phyloP scores from a whole-genome alignment of 805 yeast genomes.

The Yamadazyma insecticola region DNA sequence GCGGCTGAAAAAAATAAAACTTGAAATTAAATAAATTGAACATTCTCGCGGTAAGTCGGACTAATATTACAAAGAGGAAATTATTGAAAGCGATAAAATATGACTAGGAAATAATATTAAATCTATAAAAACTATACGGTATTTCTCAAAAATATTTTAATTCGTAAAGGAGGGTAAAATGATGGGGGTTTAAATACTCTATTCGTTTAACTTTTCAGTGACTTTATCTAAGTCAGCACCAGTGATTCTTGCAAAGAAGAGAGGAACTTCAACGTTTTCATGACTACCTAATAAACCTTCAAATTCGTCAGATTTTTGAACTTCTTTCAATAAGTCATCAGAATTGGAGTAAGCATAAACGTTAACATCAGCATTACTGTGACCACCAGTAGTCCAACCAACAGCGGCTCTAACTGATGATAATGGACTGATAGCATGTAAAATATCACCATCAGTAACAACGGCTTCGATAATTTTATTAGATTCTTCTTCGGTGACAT shows the following conservation, averaged over 20 bases:
- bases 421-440: constrained; percentile 53
- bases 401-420: constrained; percentile 7
- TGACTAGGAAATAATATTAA: no score
- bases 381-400: constrained; percentile 8
- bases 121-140: no score
- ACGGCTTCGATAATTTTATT: constrained; percentile 19
- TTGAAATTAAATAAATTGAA: no score
- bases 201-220: constrained; percentile 23
- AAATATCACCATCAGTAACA: constrained; percentile 47
- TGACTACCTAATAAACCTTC: constrained; percentile 61
- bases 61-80: no score
- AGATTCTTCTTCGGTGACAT: constrained; percentile 7
- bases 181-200: background rate
- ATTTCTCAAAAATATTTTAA: background rate
- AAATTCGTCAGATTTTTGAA: background rate
- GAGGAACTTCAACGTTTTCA: constrained; percentile 78
- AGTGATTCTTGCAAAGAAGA: constrained; percentile 52
- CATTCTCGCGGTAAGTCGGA: no score
- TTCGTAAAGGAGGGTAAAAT: background rate
- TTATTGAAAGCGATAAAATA: no score
- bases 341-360: constrained; percentile 8
- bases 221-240: constrained; percentile 42
- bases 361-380: constrained; percentile 4
- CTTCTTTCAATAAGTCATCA: background rate
- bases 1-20: no score